Conservation (phyloP, 2,329 filamentous ascomycete species). For the Paecilomyces sp. region DNA sequence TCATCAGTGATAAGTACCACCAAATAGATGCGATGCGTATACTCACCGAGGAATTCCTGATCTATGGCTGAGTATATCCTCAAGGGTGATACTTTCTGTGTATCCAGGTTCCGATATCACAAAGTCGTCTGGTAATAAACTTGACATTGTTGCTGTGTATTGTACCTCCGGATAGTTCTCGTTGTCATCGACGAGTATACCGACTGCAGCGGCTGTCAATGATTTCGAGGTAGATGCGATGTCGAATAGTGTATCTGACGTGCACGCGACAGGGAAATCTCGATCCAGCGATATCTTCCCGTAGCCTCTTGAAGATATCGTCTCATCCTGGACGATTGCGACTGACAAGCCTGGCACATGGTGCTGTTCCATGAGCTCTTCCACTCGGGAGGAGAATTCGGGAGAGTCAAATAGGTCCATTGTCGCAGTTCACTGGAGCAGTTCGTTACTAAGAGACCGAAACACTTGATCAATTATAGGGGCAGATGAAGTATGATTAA, state of each 20-base stretch:
- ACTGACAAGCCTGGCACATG: conserved; percentile 13
- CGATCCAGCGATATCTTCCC: conserved; percentile 9
- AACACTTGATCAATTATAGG: too few species aligned
- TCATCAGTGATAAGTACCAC: too few species aligned
- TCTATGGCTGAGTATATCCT: conserved; percentile 49
- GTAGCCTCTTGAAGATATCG: conserved; percentile 6
- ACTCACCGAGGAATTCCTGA: conserved; percentile 45
- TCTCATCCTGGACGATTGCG: conserved; percentile 8
- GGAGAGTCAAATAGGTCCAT: conserved; percentile 7
- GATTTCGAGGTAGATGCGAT: conserved; percentile 18
- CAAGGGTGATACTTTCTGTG: conserved; percentile 45
- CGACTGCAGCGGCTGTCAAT: conserved; percentile 17
- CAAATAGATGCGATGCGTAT: neutral
- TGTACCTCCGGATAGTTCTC: conserved; percentile 27
- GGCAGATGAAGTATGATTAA: too few species aligned
- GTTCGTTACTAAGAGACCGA: too few species aligned
- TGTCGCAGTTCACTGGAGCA: neutral
- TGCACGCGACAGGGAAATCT: conserved; percentile 7
- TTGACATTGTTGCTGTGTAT: conserved; percentile 43
- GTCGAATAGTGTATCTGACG: conserved; percentile 17
- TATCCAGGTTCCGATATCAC: conserved; percentile 41
- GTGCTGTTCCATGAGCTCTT: conserved; percentile 8
- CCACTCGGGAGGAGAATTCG: conserved; percentile 3
- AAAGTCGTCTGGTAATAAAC: conserved; percentile 47
- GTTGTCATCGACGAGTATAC: conserved; percentile 38